Evolutionary conservation across 202 grass and related monocot species (phyloP).

Genomic region (Dendrocalamus latiflorus): DNA sequence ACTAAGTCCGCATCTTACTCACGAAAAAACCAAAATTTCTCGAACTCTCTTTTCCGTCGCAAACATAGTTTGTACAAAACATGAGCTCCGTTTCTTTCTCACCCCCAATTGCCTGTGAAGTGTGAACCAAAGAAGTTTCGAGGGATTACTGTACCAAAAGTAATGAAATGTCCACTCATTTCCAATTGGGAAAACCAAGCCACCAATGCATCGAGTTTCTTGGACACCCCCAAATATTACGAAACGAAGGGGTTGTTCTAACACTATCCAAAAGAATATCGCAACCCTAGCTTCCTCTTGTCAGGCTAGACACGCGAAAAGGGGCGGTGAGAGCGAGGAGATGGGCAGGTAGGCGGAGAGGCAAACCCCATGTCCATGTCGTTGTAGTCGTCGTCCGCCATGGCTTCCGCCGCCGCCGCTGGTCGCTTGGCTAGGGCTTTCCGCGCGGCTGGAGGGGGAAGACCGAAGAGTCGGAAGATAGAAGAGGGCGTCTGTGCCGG

Average conservation of each 20-base stretch:
- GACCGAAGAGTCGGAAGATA: background rate
- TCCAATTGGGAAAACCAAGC: background rate
- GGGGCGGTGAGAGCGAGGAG: too few relatives aligned
- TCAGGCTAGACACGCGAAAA: background rate
- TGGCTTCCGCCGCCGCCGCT: background rate
- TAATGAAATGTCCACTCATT: background rate
- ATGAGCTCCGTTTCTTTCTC: background rate
- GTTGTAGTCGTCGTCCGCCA: constrained; percentile 46
- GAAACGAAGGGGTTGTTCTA: background rate
- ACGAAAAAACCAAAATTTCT: background rate
- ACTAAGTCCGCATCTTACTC: background rate
- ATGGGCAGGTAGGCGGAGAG: background rate
- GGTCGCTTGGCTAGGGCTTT: background rate
- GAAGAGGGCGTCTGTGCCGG: too few relatives aligned
- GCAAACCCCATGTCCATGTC: constrained; percentile 32
- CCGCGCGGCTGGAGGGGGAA: background rate
- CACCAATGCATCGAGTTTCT: background rate
- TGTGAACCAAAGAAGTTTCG: background rate
- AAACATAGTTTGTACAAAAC: background rate
- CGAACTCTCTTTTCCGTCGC: too few relatives aligned
- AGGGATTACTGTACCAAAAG: background rate
- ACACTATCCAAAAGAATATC: background rate
- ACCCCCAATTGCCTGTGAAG: background rate
- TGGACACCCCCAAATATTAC: background rate
- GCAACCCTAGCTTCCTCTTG: background rate